These are phyloP conservation scores for Agrocybe praecox DNA, from an alignment of 768 basidiomycete species.

Conservation along the genomic window DNA sequence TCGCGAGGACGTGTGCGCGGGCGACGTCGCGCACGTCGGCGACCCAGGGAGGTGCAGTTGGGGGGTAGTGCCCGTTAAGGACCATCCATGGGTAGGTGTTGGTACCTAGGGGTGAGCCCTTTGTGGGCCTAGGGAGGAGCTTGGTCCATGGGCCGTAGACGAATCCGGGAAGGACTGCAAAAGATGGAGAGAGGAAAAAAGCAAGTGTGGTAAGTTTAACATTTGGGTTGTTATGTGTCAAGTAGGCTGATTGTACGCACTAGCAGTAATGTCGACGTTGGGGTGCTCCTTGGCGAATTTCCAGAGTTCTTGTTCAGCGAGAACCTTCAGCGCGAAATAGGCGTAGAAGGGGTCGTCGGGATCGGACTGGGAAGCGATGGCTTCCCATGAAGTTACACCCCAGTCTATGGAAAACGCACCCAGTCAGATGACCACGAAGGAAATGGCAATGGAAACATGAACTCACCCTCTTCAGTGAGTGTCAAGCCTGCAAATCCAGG, in stretches of 20 bases:
- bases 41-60: slow-evolving; percentile 24
- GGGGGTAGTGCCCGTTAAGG: slow-evolving; percentile 20
- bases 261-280: slow-evolving; percentile 34
- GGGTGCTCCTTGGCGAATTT: slow-evolving; percentile 37
- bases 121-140: slow-evolving; percentile 26
- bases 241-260: slow-evolving; percentile 23
- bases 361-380: slow-evolving; percentile 22
- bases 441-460: too few relatives aligned
- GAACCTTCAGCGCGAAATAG: slow-evolving; percentile 41
- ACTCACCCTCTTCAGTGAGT: slow-evolving; percentile 22
- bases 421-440: too few relatives aligned
- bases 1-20: slow-evolving; percentile 30
- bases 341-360: slow-evolving; percentile 23
- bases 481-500: slow-evolving; percentile 24
- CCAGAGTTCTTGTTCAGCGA: slow-evolving; percentile 43
- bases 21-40: slow-evolving; percentile 38
- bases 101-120: slow-evolving; percentile 20
- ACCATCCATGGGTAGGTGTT: slow-evolving; percentile 27
- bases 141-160: slow-evolving; percentile 37
- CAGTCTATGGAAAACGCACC: neutral
- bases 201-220: neutral
- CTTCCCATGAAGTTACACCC: slow-evolving; percentile 17
- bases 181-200: neutral
- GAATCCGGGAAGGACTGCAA: slow-evolving; percentile 34
- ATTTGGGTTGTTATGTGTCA: neutral